Percentiles rank a stretch among this genome's conserved stretches.
phyloP scores from a whole-genome alignment of 83 land plant genomes.

The Picea engelmannii region DNA sequence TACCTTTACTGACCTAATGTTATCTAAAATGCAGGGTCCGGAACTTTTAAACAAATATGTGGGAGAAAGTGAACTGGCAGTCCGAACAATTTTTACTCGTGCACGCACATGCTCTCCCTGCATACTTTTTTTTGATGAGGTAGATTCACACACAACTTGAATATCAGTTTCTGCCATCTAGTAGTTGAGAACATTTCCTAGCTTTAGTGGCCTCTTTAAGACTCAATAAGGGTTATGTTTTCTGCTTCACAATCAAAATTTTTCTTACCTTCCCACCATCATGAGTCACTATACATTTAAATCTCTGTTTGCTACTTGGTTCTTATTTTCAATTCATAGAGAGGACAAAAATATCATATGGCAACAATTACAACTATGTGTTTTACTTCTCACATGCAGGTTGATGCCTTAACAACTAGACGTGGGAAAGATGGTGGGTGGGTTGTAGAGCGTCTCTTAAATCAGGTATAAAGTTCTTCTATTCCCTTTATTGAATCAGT shows the following conservation, averaged over 20 bases:
- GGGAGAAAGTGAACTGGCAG: slow-evolving; percentile 94
- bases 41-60: slow-evolving; percentile 95
- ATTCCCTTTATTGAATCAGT: not conserved
- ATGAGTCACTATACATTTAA: not conserved
- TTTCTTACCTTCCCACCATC: not conserved
- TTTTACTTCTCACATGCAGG: slow-evolving; percentile 31
- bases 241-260: not conserved
- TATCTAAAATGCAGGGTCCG: slow-evolving; percentile 66
- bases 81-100: slow-evolving; percentile 81
- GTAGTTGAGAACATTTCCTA: not conserved
- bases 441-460: slow-evolving; percentile 89
- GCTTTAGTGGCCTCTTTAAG: not conserved
- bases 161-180: not conserved
- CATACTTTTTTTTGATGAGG: slow-evolving; percentile 97
- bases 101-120: slow-evolving; percentile 93
- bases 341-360: not conserved
- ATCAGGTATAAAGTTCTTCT: slow-evolving; percentile 62
- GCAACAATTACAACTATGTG: not conserved
- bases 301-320: not conserved
- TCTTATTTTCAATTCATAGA: too few relatives aligned
- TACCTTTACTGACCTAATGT: not conserved
- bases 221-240: not conserved
- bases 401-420: slow-evolving; percentile 93
- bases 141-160: slow-evolving; percentile 2
- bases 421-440: slow-evolving; percentile 92